Evolutionary conservation across 768 basidiomycete genomes (phyloP), one percentile per base, ranked within the genome.

Genomic region (Thelephora ganbajun): DNA sequence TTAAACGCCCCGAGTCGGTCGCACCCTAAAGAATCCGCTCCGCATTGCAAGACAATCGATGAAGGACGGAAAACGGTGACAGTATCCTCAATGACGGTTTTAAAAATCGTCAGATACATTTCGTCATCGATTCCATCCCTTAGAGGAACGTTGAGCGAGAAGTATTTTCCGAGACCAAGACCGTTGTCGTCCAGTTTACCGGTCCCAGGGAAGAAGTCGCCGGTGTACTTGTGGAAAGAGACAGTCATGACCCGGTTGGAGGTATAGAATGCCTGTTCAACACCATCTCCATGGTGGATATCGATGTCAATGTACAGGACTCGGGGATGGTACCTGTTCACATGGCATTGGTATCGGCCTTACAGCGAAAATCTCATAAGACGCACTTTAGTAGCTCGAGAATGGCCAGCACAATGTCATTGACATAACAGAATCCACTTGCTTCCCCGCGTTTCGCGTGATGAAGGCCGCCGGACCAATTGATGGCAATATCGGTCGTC

Each of bases 221-320:
- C 92, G 1, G 87, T 92, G 69, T 96, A 99, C 66, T 98, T 98
- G 71, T 99, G 94, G 66, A 99, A 99, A 0, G 94, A 97, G 12
- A 97, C 89, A 0, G 94, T 98, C 77, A 97, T 84, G 53, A 99
- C 94, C n/a, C 94, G 82, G 57, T 99, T 92, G 35, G 90, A 85
- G 55, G 94, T 84, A 65, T 94, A 99, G 64, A 99, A 98, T 0
- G 94, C 96, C 51, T 94, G 84, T 59, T 99, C 91, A 2, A 99
- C 96, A 19, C 94, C 94, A 57, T 99, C 94, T 6, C 94, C 94
- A 56, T 99, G 94, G 62, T 99, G 94, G 48, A 98, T 97, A 59
- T 99, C 94, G 53, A 99, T 99, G 66, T 99, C 94, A 56, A 99
- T 91, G 61, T 99, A 99, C 6, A 99, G 70, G 3, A 99, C 94